A percentile compares a stretch with the other conserved stretches of the same genome.
Evolutionary conservation across 352 stramenopile genomes (phyloP).

Genomic region (Phytophthora idaei): DNA sequence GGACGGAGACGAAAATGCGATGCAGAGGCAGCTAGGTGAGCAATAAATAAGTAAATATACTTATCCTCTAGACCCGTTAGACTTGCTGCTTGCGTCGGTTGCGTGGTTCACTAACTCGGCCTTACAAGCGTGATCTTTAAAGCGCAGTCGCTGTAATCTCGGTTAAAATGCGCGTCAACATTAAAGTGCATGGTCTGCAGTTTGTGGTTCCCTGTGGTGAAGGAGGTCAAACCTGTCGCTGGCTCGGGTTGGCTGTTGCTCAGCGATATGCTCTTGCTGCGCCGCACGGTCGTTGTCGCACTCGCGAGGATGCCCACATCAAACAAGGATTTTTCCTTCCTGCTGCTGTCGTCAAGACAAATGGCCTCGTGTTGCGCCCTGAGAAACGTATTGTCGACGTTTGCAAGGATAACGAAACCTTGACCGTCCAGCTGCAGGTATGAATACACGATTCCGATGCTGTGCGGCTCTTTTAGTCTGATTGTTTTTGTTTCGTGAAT

Average conservation of each 20-base stretch:
- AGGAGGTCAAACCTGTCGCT: constrained; percentile 78
- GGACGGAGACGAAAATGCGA: constrained; percentile 7
- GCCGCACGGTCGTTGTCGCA: constrained; percentile 74
- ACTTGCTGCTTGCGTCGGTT: constrained; percentile 20
- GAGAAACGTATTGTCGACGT: constrained; percentile 61
- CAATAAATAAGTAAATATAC: constrained; percentile 29
- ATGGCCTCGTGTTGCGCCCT: constrained; percentile 52
- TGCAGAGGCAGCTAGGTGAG: constrained; percentile 4
- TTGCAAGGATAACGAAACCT: constrained; percentile 76
- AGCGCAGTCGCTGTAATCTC: not conserved
- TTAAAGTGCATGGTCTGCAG: constrained; percentile 72
- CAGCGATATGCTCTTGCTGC: constrained; percentile 75
- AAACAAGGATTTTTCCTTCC: constrained; percentile 86
- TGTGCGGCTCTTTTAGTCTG: too few relatives aligned
- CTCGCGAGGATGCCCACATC: constrained; percentile 73
- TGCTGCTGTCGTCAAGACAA: constrained; percentile 50
- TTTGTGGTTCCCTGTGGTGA: constrained; percentile 83
- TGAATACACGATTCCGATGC: not conserved
- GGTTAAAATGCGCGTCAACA: constrained; percentile 58
- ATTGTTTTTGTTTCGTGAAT: not conserved
- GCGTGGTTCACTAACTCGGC: too few relatives aligned
- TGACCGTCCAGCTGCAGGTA: constrained; percentile 75
- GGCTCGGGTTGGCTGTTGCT: constrained; percentile 80
- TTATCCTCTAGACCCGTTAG: constrained; percentile 6
- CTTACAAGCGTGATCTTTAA: not conserved